phyloP scores from a whole-genome alignment of 495 filamentous ascomycete species.

The Hypomontagnella submonticulosa region DNA sequence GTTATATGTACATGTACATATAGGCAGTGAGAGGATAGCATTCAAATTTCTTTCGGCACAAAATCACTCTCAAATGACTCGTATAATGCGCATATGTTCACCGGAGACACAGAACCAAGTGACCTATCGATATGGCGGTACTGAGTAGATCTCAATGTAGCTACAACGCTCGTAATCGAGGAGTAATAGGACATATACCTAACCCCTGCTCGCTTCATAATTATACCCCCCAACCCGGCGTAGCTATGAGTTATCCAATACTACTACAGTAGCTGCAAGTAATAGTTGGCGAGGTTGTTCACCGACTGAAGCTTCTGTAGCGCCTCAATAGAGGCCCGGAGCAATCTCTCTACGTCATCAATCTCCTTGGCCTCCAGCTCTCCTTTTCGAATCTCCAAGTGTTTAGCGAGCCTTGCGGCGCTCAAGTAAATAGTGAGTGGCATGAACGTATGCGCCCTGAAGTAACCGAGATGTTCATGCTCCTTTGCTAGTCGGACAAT shows the following conservation, averaged over 20 bases:
- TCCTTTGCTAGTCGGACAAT: constrained; percentile 55
- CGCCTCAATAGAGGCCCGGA: constrained; percentile 26
- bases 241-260: background rate
- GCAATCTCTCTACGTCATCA: constrained; percentile 26
- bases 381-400: constrained; percentile 34
- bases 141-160: no score
- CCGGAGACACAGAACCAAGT: no score
- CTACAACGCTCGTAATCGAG: no score
- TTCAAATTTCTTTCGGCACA: no score
- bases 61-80: no score
- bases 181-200: no score
- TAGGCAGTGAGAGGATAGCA: no score
- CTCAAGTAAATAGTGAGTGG: constrained; percentile 38
- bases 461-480: constrained; percentile 57
- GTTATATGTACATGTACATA: no score
- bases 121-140: no score
- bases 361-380: constrained; percentile 24
- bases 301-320: constrained; percentile 42
- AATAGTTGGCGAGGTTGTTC: constrained; percentile 39
- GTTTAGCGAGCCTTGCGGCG: constrained; percentile 27
- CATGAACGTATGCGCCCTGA: constrained; percentile 46
- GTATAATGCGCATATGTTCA: no score
- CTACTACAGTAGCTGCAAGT: constrained; percentile 33
- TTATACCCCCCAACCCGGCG: background rate
- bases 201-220: no score